These are phyloP conservation scores for Zoysia matrella DNA, from an alignment of 202 grass and related monocot species.

Conservation along the genomic window DNA sequence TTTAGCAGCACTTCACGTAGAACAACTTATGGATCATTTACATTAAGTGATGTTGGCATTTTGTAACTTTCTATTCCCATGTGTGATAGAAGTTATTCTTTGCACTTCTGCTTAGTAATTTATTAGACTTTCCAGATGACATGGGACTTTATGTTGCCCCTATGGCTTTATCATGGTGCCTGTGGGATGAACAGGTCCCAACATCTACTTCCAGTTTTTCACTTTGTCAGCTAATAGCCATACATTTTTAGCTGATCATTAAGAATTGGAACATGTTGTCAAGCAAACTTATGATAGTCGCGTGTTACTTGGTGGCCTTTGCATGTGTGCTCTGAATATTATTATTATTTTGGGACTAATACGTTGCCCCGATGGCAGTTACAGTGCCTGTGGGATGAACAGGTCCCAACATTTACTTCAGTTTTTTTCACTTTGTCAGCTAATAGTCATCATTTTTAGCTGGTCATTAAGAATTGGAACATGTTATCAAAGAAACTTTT, in stretches of 20 bases:
- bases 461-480: not conserved
- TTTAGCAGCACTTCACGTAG: not conserved
- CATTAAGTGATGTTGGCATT: too few species aligned
- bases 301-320: too few species aligned
- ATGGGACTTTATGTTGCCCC: not conserved
- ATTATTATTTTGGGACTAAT: not conserved
- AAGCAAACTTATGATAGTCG: too few species aligned
- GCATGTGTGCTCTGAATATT: too few species aligned
- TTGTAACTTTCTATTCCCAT: too few species aligned
- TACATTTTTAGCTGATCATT: constrained; percentile 30
- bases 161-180: constrained; percentile 13
- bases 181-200: constrained; percentile 38
- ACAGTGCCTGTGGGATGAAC: constrained; percentile 14
- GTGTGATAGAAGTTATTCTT: too few species aligned
- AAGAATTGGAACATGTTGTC: too few species aligned
- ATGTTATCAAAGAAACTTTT: not conserved
- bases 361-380: not conserved
- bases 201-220: constrained; percentile 26
- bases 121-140: too few species aligned
- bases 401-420: not conserved
- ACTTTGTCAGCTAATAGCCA: constrained; percentile 33
- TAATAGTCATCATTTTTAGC: constrained; percentile 10
- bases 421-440: constrained; percentile 34
- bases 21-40: too few species aligned
- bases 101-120: too few species aligned